phyloP scores from a whole-genome alignment of 2,329 filamentous ascomycete genomes.

The Aspergillus alliaceus region DNA sequence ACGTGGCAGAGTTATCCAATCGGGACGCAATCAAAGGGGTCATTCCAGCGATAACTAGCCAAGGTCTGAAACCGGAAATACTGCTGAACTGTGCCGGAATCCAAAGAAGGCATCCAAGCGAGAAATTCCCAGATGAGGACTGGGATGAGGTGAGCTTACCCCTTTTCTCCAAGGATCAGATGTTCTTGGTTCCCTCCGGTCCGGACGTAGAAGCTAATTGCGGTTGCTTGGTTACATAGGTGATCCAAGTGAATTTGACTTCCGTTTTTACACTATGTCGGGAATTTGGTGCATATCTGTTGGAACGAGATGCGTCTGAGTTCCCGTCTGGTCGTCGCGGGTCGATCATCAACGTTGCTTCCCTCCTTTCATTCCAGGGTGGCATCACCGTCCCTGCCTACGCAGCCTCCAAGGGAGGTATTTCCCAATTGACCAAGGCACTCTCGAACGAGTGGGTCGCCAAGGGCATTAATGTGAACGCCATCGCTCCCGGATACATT shows the following conservation, averaged over 20 bases:
- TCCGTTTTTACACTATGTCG: constrained; percentile 62
- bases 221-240: constrained; percentile 40
- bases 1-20: constrained; percentile 45
- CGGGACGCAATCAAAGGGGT: constrained; percentile 42
- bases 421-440: constrained; percentile 81
- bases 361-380: constrained; percentile 78
- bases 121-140: constrained; percentile 73
- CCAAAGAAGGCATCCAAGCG: constrained; percentile 73
- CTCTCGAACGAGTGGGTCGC: constrained; percentile 82
- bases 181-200: not conserved
- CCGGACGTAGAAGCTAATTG: not conserved
- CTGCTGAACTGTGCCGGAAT: constrained; percentile 86
- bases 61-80: constrained; percentile 66
- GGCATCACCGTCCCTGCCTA: constrained; percentile 87
- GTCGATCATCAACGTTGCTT: constrained; percentile 78
- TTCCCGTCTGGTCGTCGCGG: constrained; percentile 42
- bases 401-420: constrained; percentile 79
- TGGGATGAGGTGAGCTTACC: constrained; percentile 62
- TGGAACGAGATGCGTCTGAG: constrained; percentile 32
- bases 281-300: constrained; percentile 35
- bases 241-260: constrained; percentile 84
- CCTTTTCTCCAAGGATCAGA: not conserved
- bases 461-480: constrained; percentile 80
- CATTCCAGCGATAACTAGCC: constrained; percentile 38
- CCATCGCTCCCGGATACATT: constrained; percentile 86